phyloP scores from a whole-genome alignment of 441 rosid genomes.

The Bruguiera hainesii region DNA sequence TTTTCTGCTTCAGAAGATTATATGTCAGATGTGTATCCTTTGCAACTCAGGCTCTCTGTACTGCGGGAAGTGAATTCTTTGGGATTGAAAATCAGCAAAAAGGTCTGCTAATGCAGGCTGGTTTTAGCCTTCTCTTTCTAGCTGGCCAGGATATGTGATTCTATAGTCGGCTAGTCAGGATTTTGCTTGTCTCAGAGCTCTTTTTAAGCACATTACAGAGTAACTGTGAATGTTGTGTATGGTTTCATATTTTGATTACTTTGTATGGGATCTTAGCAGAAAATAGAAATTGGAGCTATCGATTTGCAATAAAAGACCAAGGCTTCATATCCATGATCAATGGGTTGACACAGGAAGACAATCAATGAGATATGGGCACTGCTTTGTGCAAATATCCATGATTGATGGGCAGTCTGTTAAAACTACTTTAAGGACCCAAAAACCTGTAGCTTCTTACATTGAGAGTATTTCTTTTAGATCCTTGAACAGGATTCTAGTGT shows the following conservation, averaged over 20 bases:
- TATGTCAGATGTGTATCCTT: slow-evolving; percentile 91
- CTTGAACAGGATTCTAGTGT: neutral
- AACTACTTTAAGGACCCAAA: neutral
- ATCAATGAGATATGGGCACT: too few relatives aligned
- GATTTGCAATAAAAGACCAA: too few relatives aligned
- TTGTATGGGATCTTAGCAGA: too few relatives aligned
- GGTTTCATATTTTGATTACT: neutral
- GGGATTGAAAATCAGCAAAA: slow-evolving; percentile 89
- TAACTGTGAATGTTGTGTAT: neutral
- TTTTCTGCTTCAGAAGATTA: slow-evolving; percentile 85
- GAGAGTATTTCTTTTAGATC: neutral
- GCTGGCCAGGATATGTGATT: slow-evolving; percentile 15
- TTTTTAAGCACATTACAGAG: neutral
- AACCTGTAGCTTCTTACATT: neutral
- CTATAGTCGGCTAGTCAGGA: neutral
- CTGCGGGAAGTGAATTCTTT: slow-evolving; percentile 59
- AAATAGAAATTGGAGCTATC: too few relatives aligned
- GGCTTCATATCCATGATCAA: too few relatives aligned
- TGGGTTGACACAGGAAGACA: too few relatives aligned
- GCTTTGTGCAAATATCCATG: neutral
- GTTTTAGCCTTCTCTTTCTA: slow-evolving; percentile 20
- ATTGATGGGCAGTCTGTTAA: neutral
- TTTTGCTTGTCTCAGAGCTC: too few relatives aligned
- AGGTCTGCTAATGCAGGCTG: slow-evolving; percentile 40
- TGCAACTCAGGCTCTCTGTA: slow-evolving; percentile 79